phyloP scores from a whole-genome alignment of 768 basidiomycete species.

The Auricularia heimuer region DNA sequence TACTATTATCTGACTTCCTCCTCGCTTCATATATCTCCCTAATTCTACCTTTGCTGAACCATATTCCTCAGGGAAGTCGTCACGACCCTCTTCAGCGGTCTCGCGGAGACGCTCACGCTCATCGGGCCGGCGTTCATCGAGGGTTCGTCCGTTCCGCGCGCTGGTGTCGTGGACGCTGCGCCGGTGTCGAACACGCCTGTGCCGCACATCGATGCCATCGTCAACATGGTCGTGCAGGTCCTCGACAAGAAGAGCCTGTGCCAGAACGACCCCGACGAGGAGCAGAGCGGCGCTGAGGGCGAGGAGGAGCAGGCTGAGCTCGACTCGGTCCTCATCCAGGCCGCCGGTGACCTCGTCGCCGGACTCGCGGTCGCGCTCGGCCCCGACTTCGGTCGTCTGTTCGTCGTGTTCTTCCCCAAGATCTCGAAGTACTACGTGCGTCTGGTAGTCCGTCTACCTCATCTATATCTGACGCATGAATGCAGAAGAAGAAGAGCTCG shows the following conservation, averaged over 20 bases:
- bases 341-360: constrained; percentile 90
- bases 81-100: constrained; percentile 73
- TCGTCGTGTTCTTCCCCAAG: constrained; percentile 78
- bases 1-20: constrained; percentile 19
- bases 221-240: constrained; percentile 71
- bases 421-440: constrained; percentile 88
- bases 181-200: constrained; percentile 6
- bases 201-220: constrained; percentile 56
- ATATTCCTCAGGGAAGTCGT: constrained; percentile 61
- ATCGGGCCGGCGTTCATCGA: constrained; percentile 83
- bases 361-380: constrained; percentile 82
- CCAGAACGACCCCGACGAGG: constrained; percentile 92
- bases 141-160: constrained; percentile 20
- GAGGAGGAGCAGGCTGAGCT: constrained; percentile 86
- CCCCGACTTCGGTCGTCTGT: constrained; percentile 69
- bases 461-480: not conserved
- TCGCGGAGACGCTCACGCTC: constrained; percentile 87
- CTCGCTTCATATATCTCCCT: constrained; percentile 19
- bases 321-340: constrained; percentile 89
- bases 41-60: constrained; percentile 7
- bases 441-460: constrained; percentile 8
- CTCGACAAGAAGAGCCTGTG: constrained; percentile 92
- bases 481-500: constrained; percentile 74
- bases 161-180: not conserved
- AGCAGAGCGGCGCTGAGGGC: constrained; percentile 55